These are phyloP conservation scores for Starmerella vaccinii DNA, from an alignment of 805 yeast genomes.

Conservation along the genomic window DNA sequence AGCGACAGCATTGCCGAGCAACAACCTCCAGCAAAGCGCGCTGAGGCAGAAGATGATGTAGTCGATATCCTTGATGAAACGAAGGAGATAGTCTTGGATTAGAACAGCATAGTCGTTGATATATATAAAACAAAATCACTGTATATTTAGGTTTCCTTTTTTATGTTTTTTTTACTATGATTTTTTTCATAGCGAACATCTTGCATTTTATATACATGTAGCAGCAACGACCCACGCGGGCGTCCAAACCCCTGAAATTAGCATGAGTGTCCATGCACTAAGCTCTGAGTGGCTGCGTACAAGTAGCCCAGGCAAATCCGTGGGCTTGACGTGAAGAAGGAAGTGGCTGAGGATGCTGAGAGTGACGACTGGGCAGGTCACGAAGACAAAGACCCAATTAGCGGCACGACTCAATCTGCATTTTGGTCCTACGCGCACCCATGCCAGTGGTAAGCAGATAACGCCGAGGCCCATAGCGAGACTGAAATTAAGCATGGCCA, in stretches of 20 bases:
- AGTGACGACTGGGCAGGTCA: conserved; percentile 41
- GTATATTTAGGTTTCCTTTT: background rate
- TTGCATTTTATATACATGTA: background rate
- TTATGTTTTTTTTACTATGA: background rate
- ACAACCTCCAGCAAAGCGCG: background rate
- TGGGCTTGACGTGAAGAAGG: conserved; percentile 29
- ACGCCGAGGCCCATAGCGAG: conserved; percentile 64
- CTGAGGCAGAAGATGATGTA: conserved; percentile 1
- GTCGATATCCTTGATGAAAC: background rate
- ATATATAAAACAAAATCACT: background rate
- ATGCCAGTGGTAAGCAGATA: conserved; percentile 63
- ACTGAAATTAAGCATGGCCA: conserved; percentile 75
- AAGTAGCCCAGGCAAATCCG: conserved; percentile 42
- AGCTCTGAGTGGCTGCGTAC: conserved; percentile 55
- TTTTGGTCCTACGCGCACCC: conserved; percentile 36
- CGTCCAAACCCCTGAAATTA: conserved; percentile 64
- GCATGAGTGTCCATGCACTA: conserved; percentile 79
- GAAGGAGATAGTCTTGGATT: conserved; percentile 6
- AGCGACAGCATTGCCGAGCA: background rate
- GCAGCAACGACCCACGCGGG: conserved; percentile 57
- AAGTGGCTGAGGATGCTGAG: conserved; percentile 29
- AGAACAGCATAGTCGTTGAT: background rate
- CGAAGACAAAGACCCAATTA: background rate
- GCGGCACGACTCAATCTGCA: conserved; percentile 20
- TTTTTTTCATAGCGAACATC: too few species aligned